Evolutionary conservation across 371 early-diverging fungal genomes (phyloP).

Genomic region (Basidiobolus heterosporus): DNA sequence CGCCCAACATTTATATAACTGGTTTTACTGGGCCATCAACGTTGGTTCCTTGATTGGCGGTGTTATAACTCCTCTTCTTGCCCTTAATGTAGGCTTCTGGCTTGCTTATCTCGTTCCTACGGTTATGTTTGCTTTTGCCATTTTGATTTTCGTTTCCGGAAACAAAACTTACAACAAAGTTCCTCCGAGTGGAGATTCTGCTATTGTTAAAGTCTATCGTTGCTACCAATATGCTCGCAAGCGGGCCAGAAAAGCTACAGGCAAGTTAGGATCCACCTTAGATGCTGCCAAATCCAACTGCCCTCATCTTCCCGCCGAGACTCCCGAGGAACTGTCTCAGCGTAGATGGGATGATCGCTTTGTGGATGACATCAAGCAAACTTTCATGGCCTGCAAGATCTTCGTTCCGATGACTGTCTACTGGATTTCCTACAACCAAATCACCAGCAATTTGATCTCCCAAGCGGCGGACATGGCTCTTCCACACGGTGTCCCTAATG

Average conservation of each 20-base stretch:
- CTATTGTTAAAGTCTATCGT: conserved; percentile 30
- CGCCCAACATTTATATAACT: conserved; percentile 33
- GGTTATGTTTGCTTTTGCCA: conserved; percentile 42
- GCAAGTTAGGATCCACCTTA: conserved; percentile 20
- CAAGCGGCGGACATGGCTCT: conserved; percentile 45
- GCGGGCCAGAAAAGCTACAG: conserved; percentile 19
- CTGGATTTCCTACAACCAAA: conserved; percentile 63
- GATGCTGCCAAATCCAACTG: conserved; percentile 12
- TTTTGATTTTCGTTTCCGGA: conserved; percentile 34
- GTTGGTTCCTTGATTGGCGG: conserved; percentile 27
- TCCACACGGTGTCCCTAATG: conserved; percentile 37
- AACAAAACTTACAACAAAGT: conserved; percentile 32
- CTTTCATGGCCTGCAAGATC: conserved; percentile 48
- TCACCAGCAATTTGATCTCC: conserved; percentile 54
- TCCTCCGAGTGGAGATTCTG: conserved; percentile 26
- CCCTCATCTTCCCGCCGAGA: conserved; percentile 1
- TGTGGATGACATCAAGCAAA: conserved; percentile 43
- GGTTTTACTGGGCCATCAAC: conserved; percentile 76
- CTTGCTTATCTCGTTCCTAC: conserved; percentile 47
- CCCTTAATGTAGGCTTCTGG: conserved; percentile 13
- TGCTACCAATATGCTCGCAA: conserved; percentile 31
- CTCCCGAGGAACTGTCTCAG: no score
- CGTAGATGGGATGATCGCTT: conserved; percentile 46
- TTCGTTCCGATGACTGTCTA: conserved; percentile 55
- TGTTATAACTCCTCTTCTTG: conserved; percentile 13